Conservation (phyloP, 208 protist species). For the Naegleria gruberi region DNA sequence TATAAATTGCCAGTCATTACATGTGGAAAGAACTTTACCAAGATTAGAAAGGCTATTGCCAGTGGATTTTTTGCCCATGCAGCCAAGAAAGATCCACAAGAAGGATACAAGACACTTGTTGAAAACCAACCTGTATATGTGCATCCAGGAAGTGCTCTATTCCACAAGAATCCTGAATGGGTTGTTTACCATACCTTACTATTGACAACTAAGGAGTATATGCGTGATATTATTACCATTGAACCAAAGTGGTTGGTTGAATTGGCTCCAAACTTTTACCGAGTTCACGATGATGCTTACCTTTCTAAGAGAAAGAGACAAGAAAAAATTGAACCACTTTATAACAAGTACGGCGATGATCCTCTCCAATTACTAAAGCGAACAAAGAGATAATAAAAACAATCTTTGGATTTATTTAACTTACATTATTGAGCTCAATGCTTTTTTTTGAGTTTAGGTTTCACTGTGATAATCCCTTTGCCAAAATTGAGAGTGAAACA, state of each 20-base stretch:
- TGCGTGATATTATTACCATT: slow-evolving; percentile 62
- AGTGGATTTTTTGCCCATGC: slow-evolving; percentile 96
- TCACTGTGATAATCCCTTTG: too few relatives aligned
- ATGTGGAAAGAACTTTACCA: slow-evolving; percentile 80
- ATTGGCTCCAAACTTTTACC: slow-evolving; percentile 54
- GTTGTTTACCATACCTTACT: slow-evolving; percentile 74
- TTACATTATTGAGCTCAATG: too few relatives aligned
- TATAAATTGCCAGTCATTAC: slow-evolving; percentile 76
- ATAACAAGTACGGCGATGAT: slow-evolving; percentile 47
- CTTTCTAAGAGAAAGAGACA: slow-evolving; percentile 48
- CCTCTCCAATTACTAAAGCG: not conserved
- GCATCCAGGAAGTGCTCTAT: slow-evolving; percentile 36
- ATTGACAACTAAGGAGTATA: slow-evolving; percentile 76
- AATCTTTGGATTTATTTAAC: too few relatives aligned
- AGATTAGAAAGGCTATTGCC: slow-evolving; percentile 85
- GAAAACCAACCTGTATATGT: slow-evolving; percentile 47
- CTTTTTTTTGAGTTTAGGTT: too few relatives aligned
- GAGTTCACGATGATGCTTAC: slow-evolving; percentile 36
- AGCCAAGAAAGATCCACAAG: slow-evolving; percentile 68
- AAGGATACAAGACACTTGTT: slow-evolving; percentile 68
- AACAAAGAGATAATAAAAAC: not conserved
- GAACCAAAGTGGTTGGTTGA: slow-evolving; percentile 65
- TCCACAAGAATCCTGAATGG: slow-evolving; percentile 47
- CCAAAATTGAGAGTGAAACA: too few relatives aligned
- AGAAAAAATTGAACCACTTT: slow-evolving; percentile 55